A percentile compares a stretch with the other conserved stretches of the same genome.
Evolutionary conservation across 768 basidiomycete genomes (phyloP).

Genomic region (Rhizopogon roseolus): DNA sequence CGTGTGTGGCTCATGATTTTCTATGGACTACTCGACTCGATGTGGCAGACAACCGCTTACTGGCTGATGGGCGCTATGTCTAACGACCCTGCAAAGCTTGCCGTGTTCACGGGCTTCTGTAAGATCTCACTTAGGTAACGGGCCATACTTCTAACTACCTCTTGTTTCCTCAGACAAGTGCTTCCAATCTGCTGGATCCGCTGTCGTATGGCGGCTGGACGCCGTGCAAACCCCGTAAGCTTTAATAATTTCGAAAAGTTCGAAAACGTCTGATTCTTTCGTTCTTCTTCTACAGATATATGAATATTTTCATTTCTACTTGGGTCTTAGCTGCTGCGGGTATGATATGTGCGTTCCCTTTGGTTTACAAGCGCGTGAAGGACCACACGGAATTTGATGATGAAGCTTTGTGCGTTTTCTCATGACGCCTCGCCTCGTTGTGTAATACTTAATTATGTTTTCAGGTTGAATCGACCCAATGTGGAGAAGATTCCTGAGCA

Average conservation of each 20-base stretch:
- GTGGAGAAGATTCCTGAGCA: neutral
- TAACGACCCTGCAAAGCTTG: conserved; percentile 42
- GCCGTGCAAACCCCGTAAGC: conserved; percentile 48
- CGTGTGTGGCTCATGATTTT: conserved; percentile 3
- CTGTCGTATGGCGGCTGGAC: conserved; percentile 61
- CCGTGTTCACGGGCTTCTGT: conserved; percentile 40
- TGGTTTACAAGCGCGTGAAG: conserved; percentile 62
- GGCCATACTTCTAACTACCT: neutral
- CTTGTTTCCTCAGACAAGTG: conserved; percentile 46
- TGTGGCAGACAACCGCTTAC: conserved; percentile 33
- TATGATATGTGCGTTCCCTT: conserved; percentile 59
- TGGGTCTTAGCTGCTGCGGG: conserved; percentile 60
- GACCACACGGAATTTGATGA: conserved; percentile 48
- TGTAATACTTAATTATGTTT: neutral
- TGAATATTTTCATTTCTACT: conserved; percentile 65
- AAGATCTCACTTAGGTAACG: conserved; percentile 22
- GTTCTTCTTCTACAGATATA: conserved; percentile 30
- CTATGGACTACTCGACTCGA: conserved; percentile 17
- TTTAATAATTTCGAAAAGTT: neutral
- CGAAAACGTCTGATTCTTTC: neutral
- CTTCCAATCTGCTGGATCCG: conserved; percentile 66
- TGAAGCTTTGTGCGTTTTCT: conserved; percentile 43
- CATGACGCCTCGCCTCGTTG: neutral
- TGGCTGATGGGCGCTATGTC: conserved; percentile 38
- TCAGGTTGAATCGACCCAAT: neutral